A percentile compares a stretch with the other conserved stretches of the same genome.
Evolutionary conservation across 2,329 filamentous ascomycete species (phyloP).

Genomic region (Aotearoamyces nothofagi): DNA sequence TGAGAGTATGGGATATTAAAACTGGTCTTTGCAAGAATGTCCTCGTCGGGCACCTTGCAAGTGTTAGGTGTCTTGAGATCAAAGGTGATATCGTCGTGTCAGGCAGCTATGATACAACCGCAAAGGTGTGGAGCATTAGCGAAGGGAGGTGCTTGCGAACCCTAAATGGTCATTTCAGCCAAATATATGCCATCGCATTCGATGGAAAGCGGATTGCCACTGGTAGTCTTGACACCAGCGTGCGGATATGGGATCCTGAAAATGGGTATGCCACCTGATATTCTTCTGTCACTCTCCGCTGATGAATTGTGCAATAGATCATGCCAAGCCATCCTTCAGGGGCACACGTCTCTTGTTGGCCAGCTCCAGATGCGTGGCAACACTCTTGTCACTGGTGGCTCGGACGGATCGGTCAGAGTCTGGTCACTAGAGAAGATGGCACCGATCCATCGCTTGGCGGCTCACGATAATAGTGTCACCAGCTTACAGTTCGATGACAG

Average conservation of each 20-base stretch:
- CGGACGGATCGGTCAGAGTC: conserved; percentile 87
- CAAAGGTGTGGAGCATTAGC: conserved; percentile 94
- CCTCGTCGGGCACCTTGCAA: conserved; percentile 86
- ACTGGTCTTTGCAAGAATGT: conserved; percentile 83
- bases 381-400: conserved; percentile 89
- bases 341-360: conserved; percentile 91
- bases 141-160: conserved; percentile 86
- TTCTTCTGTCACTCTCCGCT: conserved; percentile 25
- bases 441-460: conserved; percentile 85
- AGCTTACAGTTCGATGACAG: conserved; percentile 95
- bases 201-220: conserved; percentile 89
- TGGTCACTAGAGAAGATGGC: conserved; percentile 88
- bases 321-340: conserved; percentile 78
- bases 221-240: conserved; percentile 89
- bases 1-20: conserved; percentile 87
- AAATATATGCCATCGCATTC: conserved; percentile 97
- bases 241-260: conserved; percentile 87
- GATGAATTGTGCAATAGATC: conserved; percentile 27
- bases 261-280: conserved; percentile 50
- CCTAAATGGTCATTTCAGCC: conserved; percentile 87
- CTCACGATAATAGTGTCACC: conserved; percentile 96
- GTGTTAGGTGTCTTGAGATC: conserved; percentile 87
- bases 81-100: conserved; percentile 96
- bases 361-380: conserved; percentile 93
- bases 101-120: conserved; percentile 93